Evolutionary conservation across 768 basidiomycete genomes (phyloP).

Genomic region (Coprinopsis marcescibilis): DNA sequence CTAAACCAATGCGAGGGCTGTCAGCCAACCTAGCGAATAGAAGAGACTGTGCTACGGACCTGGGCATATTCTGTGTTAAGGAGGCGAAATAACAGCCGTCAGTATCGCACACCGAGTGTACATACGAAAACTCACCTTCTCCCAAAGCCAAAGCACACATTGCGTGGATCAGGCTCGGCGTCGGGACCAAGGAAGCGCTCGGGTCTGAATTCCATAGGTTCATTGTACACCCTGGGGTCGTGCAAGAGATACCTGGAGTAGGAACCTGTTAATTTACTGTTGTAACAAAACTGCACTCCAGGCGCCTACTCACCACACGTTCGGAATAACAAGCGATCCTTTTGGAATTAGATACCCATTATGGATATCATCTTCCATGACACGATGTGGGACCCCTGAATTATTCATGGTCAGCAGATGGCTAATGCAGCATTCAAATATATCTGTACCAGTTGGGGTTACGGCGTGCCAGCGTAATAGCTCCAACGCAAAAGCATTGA

Average conservation of each 20-base stretch:
- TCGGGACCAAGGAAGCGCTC: slow-evolving; percentile 39
- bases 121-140: slow-evolving; percentile 28
- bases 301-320: slow-evolving; percentile 23
- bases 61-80: slow-evolving; percentile 28
- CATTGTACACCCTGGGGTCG: slow-evolving; percentile 34
- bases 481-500: slow-evolving; percentile 34
- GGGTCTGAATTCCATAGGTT: slow-evolving; percentile 42
- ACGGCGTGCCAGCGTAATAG: slow-evolving; percentile 31
- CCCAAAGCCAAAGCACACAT: slow-evolving; percentile 49
- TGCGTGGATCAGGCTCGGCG: slow-evolving; percentile 38
- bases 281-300: not conserved
- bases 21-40: slow-evolving; percentile 7
- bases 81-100: not conserved
- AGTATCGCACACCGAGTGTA: not conserved
- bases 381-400: slow-evolving; percentile 35
- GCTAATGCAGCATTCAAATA: slow-evolving; percentile 7
- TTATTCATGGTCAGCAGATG: slow-evolving; percentile 8
- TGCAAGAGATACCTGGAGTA: slow-evolving; percentile 33
- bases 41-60: slow-evolving; percentile 15
- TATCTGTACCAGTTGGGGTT: slow-evolving; percentile 24
- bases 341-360: slow-evolving; percentile 41
- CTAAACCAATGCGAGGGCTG: slow-evolving; percentile 18
- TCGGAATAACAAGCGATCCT: slow-evolving; percentile 28
- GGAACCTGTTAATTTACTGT: not conserved
- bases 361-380: slow-evolving; percentile 37